These are phyloP conservation scores for Cladophialophora exuberans DNA, from an alignment of 2,329 filamentous ascomycete species.

Conservation along the genomic window DNA sequence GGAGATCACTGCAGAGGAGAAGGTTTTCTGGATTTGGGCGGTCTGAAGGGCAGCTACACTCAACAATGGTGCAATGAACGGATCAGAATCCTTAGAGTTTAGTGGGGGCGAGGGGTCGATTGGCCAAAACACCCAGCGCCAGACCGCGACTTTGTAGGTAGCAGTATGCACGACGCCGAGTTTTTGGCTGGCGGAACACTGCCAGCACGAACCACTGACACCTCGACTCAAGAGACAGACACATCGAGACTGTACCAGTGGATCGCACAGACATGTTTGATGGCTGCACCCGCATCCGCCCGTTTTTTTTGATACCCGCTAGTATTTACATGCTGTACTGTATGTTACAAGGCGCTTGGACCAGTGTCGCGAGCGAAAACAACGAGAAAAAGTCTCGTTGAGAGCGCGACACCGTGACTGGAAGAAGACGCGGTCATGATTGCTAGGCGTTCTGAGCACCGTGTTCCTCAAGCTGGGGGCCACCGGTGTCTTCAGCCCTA, in stretches of 20 bases:
- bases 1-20: no score
- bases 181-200: slow-evolving; percentile 1
- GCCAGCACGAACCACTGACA: not conserved
- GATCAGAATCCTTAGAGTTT: not conserved
- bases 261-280: no score
- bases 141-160: slow-evolving; percentile 17
- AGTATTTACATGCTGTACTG: no score
- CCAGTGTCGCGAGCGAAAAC: no score
- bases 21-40: not conserved
- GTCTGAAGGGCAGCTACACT: not conserved
- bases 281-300: no score
- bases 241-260: not conserved
- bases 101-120: not conserved
- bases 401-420: not conserved
- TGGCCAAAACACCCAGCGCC: slow-evolving; percentile 3
- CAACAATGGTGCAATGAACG: slow-evolving; percentile 4
- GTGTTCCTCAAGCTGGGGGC: slow-evolving; percentile 1
- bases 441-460: not conserved
- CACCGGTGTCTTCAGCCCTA: slow-evolving; percentile 5
- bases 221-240: not conserved
- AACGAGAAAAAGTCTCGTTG: no score
- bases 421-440: not conserved
- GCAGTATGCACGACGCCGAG: not conserved
- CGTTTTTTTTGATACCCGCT: no score
- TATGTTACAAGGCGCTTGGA: not conserved